Evolutionary conservation across 176 grass and related monocot species (phyloP).

Genomic region (Pontederia crassipes): DNA sequence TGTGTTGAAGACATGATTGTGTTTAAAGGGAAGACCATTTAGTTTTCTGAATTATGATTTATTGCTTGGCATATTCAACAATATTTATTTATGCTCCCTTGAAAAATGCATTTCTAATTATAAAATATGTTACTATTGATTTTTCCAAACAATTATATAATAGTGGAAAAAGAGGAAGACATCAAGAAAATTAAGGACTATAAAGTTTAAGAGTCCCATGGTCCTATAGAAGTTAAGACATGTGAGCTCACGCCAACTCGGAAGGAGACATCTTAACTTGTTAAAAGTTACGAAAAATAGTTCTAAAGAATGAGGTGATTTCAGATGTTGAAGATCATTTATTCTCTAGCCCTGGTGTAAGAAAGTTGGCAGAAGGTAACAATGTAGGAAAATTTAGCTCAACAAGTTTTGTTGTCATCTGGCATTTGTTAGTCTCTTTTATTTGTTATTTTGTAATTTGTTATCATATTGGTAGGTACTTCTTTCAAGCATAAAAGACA

Average conservation of each 20-base stretch:
- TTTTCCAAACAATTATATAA: conserved; percentile 56
- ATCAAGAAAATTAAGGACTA: conserved; percentile 85
- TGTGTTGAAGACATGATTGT: no score
- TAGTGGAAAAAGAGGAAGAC: conserved; percentile 84
- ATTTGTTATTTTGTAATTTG: neutral
- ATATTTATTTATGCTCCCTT: neutral
- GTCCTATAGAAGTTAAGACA: conserved; percentile 34
- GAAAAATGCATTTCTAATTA: neutral
- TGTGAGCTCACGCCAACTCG: conserved; percentile 18
- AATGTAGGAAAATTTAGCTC: conserved; percentile 29
- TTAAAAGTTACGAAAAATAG: conserved; percentile 37
- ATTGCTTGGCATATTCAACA: neutral
- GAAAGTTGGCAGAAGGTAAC: conserved; percentile 90
- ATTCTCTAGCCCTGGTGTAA: conserved; percentile 73
- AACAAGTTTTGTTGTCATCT: neutral
- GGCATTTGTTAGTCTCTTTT: neutral
- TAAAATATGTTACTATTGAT: neutral
- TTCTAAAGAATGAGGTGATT: conserved; percentile 36
- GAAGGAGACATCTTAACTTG: conserved; percentile 30
- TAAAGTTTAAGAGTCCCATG: conserved; percentile 53
- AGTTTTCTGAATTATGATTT: no score
- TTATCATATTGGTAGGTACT: conserved; percentile 42
- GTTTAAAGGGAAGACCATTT: no score
- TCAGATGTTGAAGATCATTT: conserved; percentile 54
- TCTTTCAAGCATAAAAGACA: conserved; percentile 78